Base-by-base conservation (phyloP, 2,329 filamentous ascomycete species). In the Hymenoscyphus occultus region DNA sequence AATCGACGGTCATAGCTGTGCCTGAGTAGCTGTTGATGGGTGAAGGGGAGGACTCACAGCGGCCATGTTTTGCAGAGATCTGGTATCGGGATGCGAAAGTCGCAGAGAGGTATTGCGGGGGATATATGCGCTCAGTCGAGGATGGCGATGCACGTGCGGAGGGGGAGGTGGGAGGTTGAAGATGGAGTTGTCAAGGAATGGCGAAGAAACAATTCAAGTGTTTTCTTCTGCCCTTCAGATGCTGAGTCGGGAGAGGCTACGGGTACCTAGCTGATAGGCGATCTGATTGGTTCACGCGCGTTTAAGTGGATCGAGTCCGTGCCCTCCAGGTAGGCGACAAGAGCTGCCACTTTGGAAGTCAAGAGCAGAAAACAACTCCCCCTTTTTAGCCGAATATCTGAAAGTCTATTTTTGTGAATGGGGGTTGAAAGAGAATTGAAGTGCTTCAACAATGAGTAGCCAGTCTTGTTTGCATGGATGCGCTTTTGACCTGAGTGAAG, bases 11-110 rank as follows among this genome's bases (percentile, higher is more conserved):
- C 32, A n/a, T 54, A 31, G 19, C 28, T 51, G 16, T 32, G 48
- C 59, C 12, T 32, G 58, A 40, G 22, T 56, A 60, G 16, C 42
- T 56, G 40, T 39, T 57, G 59, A 16, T 31, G 54, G 40, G 40
- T 64, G 63, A 64, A 66, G 42, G 64, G 61, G 57, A 66, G 64
- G 69, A 73, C 73, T 69, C 69, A 74, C 73, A 69, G 68, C 64
- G 58, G 72, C 71, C 72, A 73, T 74, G 65, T 59, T 71, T 64
- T 65, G 58, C 51, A 42, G 64, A 65, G 62, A 64, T 64, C 56
- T 39, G 64, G 64, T 61, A 64, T 64, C 48, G 31, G 58, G 54
- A 59, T 67, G 60, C 56, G 48, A 39, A 54, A 59, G 56, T 48
- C 42, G 56, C 61, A 68, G 59, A 61, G 62, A 65, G 56, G 58